Percentiles rank a stretch among this genome's conserved stretches.
Conservation (phyloP, 176 grass and related monocot genomes). For the Carex parvula region DNA sequence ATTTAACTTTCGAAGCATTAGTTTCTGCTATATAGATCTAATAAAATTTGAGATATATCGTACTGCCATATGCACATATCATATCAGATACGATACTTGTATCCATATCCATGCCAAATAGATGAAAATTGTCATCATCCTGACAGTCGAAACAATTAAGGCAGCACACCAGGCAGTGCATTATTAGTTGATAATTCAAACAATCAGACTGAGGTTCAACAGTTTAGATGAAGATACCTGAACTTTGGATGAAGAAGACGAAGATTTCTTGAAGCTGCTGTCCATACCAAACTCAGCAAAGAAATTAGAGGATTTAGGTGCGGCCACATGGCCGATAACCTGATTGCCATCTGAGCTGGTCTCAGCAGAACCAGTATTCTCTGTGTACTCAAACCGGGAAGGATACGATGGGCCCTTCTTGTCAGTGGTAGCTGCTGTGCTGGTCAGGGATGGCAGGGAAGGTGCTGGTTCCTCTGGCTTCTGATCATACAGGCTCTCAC, state of each 20-base stretch:
- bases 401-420: conserved; percentile 45
- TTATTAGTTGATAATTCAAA: neutral
- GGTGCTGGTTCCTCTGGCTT: conserved; percentile 84
- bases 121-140: neutral
- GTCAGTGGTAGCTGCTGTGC: conserved; percentile 25
- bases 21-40: neutral
- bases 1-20: neutral
- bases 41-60: neutral
- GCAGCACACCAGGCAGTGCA: neutral
- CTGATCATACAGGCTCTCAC: conserved; percentile 91
- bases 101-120: neutral
- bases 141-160: neutral
- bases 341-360: conserved; percentile 38
- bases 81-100: neutral
- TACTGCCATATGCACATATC: neutral
- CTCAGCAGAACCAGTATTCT: conserved; percentile 44
- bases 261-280: conserved; percentile 61
- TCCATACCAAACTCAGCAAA: conserved; percentile 96
- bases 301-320: conserved; percentile 86
- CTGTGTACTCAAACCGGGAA: conserved; percentile 88
- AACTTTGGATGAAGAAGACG: conserved; percentile 56
- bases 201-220: neutral
- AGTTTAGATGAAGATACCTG: conserved; percentile 42
- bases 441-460: conserved; percentile 35
- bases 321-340: conserved; percentile 64